phyloP scores from a whole-genome alignment of 225 moss, liverwort and hornwort genomes.

The Polytrichum formosum region DNA sequence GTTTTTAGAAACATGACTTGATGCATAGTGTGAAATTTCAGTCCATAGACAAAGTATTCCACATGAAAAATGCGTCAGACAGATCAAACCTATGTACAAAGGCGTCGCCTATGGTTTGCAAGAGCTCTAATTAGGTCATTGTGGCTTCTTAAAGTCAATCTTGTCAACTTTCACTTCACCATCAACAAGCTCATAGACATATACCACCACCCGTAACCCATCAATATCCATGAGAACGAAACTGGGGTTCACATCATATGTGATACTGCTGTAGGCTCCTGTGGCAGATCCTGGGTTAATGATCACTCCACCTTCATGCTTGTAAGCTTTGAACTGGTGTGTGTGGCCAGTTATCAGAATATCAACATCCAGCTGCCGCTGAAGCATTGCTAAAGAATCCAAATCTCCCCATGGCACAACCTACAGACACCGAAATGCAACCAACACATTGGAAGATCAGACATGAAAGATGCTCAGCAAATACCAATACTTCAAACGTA shows the following conservation, averaged over 20 bases:
- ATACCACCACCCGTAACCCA: conserved; percentile 82
- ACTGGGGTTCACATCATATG: conserved; percentile 87
- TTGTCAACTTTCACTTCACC: conserved; percentile 96
- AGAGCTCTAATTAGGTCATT: conserved; percentile 20
- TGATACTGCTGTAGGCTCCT: conserved; percentile 91
- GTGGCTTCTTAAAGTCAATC: conserved; percentile 92
- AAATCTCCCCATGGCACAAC: conserved; percentile 93
- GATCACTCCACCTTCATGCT: conserved; percentile 88
- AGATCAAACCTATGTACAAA: too few species aligned
- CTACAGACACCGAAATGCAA: conserved; percentile 18
- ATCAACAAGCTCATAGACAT: conserved; percentile 87
- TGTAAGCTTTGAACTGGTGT: conserved; percentile 90
- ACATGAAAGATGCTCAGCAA: background rate
- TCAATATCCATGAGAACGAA: conserved; percentile 94
- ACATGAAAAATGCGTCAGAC: too few species aligned
- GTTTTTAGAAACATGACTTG: too few species aligned
- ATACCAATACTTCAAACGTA: too few species aligned
- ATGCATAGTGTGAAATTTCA: too few species aligned
- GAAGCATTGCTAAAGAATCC: conserved; percentile 86
- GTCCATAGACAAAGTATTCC: too few species aligned
- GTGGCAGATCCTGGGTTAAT: conserved; percentile 93
- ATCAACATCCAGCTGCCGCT: conserved; percentile 81
- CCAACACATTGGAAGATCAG: background rate
- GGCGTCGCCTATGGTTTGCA: background rate
- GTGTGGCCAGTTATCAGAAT: conserved; percentile 88